Evolutionary conservation across 73 alveolate species (phyloP), one percentile per base, ranked within the genome.

Genomic region (Stentor roeselii): DNA sequence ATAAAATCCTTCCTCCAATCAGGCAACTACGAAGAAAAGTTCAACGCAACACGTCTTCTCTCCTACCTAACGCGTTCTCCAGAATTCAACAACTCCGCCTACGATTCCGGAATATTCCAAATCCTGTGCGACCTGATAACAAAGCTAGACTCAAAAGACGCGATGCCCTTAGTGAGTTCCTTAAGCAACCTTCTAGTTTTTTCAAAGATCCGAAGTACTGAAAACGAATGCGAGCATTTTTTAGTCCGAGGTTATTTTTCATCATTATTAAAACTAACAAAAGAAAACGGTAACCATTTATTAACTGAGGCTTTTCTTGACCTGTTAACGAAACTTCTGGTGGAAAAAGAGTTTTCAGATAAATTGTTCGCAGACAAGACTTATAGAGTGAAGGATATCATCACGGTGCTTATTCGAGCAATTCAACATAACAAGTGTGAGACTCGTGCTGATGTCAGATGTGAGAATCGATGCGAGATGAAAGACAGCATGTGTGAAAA

Each of bases 321-420:
- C 3, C 39, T 76, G 39, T 14, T 76, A 27, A 39, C 74, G 0
- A 76, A 76, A 76, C 30, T 76, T 1, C 67, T 76, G n/a, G 74
- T 41, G 1, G 84, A 76, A 37, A 76, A 39, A 39, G 84, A 76
- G 21, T 76, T 76, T 76, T 76, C 60, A 27, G 74, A 76, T 76
- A 76, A 37, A 2, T 67, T 76, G 14, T 76, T 76, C 2, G 34
- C 15, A 21, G 84, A 76, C 21, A 76, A 76, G 39, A 39, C n/a
- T 21, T 32, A 15, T 2, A 41, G 39, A 76, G 84, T 76, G n/a
- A 67, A 67, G 34, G 80, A 67, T 32, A 21, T 67, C 2, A 67
- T 67, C 27, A 67, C 42, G 1, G 80, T 67, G 21, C 37, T 67
- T 21, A 2, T 67, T 30, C 21, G 80, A 67, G 80, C 41, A 21